Conservation (phyloP, 257 asterid species). For the Paulownia fortunei region DNA sequence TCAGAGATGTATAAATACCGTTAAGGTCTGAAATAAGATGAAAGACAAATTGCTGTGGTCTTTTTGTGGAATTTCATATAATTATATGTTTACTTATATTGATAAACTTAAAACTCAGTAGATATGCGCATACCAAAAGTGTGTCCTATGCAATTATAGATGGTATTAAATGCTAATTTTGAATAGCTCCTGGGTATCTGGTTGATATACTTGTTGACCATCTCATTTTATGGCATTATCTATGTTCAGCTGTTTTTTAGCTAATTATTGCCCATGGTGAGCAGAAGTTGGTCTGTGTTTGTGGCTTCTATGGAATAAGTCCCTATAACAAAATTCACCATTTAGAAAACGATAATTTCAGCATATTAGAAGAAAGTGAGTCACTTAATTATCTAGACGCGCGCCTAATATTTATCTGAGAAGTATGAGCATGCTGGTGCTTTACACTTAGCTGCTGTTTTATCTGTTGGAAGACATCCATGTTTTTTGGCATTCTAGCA, state of each 20-base stretch:
- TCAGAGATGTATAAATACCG: not conserved
- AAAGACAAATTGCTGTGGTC: conserved; percentile 11
- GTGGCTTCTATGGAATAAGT: conserved; percentile 7
- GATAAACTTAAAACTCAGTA: conserved; percentile 17
- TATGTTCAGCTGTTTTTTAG: not conserved
- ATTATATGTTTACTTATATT: not conserved
- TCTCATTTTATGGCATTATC: conserved; percentile 3
- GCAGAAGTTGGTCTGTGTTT: conserved; percentile 1
- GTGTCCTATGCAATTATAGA: conserved; percentile 14
- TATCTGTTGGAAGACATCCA: conserved; percentile 10
- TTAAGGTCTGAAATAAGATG: conserved; percentile 13
- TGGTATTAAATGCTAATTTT: conserved; percentile 2
- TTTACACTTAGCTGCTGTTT: conserved; percentile 16
- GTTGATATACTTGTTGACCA: not conserved
- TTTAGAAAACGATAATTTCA: not conserved
- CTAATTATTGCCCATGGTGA: conserved; percentile 16
- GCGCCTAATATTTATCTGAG: not conserved
- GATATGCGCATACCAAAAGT: not conserved
- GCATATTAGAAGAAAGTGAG: conserved; percentile 12
- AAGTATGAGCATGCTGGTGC: conserved; percentile 26
- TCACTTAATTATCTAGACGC: not conserved
- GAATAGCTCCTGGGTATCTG: not conserved
- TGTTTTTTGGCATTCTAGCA: not conserved
- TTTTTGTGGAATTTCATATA: not conserved
- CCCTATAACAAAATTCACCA: not conserved